Conservation (phyloP, 176 grass and related monocot species). For the Aegilops umbellulata region DNA sequence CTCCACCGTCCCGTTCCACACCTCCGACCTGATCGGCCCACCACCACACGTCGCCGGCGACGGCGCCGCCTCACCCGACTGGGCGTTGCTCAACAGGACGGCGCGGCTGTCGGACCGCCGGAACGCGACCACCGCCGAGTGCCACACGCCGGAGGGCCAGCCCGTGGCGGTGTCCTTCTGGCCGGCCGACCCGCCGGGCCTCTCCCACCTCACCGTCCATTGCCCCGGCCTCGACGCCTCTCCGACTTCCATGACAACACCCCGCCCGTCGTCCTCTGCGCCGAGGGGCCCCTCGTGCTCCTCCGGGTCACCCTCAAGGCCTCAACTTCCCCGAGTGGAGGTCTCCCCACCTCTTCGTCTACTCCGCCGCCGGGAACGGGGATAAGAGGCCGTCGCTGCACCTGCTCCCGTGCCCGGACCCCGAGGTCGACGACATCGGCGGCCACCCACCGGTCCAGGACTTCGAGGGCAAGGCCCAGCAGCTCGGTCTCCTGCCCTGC, state of each 20-base stretch:
- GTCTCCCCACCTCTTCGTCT: not conserved
- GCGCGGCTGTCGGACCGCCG: not conserved
- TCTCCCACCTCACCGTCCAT: not conserved
- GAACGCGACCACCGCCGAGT: not conserved
- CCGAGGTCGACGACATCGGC: not conserved
- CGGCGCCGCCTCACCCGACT: not conserved
- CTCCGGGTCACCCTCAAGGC: rapidly evolving
- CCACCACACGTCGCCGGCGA: not conserved
- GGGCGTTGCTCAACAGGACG: not conserved
- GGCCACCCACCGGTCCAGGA: not conserved
- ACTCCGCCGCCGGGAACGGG: not conserved
- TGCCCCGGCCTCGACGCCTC: not conserved
- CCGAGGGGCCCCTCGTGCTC: not conserved
- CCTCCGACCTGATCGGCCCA: not conserved
- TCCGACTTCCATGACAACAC: not conserved
- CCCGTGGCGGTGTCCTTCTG: not conserved
- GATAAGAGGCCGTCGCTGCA: not conserved
- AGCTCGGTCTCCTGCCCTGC: not conserved
- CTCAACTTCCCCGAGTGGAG: not conserved
- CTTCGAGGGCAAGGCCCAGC: not conserved
- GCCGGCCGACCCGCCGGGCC: not conserved
- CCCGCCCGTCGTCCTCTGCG: not conserved
- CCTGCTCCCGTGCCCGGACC: not conserved
- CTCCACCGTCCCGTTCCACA: not conserved
- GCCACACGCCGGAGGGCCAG: not conserved